A percentile compares a stretch with the other conserved stretches of the same genome.
Evolutionary conservation across 2,329 filamentous ascomycete species (phyloP).

Genomic region (Phyllosticta paracitricarpa): DNA sequence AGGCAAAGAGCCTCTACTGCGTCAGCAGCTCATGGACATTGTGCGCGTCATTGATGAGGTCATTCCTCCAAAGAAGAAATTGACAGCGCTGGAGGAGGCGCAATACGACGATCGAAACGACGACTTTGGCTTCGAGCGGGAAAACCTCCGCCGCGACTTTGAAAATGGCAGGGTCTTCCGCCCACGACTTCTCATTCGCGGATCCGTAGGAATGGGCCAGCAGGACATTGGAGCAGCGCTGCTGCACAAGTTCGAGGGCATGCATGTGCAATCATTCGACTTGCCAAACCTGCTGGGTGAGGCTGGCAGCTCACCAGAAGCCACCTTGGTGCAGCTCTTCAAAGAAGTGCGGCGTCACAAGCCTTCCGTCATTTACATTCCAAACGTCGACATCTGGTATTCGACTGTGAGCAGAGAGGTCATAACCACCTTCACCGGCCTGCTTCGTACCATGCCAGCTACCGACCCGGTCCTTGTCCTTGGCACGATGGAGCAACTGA

Average conservation of each 20-base stretch:
- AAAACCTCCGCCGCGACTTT: constrained; percentile 62
- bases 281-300: constrained; percentile 80
- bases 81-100: constrained; percentile 86
- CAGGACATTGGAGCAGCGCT: constrained; percentile 77
- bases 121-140: constrained; percentile 74
- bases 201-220: constrained; percentile 86
- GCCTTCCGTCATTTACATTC: constrained; percentile 90
- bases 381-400: constrained; percentile 84
- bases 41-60: constrained; percentile 60
- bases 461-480: constrained; percentile 84
- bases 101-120: constrained; percentile 81
- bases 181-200: constrained; percentile 74
- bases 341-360: constrained; percentile 89
- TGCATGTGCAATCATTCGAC: constrained; percentile 93
- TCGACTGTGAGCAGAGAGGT: constrained; percentile 52
- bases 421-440: constrained; percentile 71
- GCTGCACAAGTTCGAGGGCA: constrained; percentile 81
- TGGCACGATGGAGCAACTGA: constrained; percentile 66
- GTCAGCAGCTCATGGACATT: constrained; percentile 60
- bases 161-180: constrained; percentile 81
- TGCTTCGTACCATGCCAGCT: constrained; percentile 73
- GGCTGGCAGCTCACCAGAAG: constrained; percentile 68
- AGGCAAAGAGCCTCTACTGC: constrained; percentile 70
- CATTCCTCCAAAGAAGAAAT: constrained; percentile 74
- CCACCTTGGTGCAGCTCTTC: constrained; percentile 82